phyloP scores from a whole-genome alignment of 306 rosid species.

The Vigna trinervia region DNA sequence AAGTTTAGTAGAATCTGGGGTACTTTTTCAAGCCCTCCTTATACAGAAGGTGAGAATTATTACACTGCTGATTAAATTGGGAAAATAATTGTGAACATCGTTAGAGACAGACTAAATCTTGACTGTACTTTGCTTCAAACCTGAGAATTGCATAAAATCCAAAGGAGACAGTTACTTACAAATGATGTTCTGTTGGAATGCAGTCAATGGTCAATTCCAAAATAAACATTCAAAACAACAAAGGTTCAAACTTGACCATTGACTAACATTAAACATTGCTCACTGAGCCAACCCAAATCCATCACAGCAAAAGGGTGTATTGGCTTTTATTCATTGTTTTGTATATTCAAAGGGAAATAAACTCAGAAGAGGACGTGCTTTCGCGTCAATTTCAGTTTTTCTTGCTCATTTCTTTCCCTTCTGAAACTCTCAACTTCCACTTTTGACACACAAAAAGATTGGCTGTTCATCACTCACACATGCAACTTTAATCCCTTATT shows the following conservation, averaged over 20 bases:
- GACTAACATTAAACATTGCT: too few species aligned
- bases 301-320: too few species aligned
- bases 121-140: neutral
- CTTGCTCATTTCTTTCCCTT: too few species aligned
- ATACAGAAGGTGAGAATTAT: neutral
- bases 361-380: too few species aligned
- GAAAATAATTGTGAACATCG: neutral
- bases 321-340: too few species aligned
- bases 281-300: too few species aligned
- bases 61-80: neutral
- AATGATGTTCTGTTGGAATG: neutral
- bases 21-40: neutral
- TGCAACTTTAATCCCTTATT: too few species aligned
- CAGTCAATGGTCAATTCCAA: neutral
- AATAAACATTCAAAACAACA: neutral
- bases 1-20: neutral
- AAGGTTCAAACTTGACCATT: neutral
- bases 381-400: too few species aligned
- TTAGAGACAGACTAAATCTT: neutral
- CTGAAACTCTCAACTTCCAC: too few species aligned
- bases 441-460: too few species aligned
- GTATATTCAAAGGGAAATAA: too few species aligned
- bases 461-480: too few species aligned
- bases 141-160: neutral
- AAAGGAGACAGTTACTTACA: slow-evolving; percentile 14